Conservation (phyloP, 1,284 basidiomycete genomes). For the Ceratobasidium sp. region DNA sequence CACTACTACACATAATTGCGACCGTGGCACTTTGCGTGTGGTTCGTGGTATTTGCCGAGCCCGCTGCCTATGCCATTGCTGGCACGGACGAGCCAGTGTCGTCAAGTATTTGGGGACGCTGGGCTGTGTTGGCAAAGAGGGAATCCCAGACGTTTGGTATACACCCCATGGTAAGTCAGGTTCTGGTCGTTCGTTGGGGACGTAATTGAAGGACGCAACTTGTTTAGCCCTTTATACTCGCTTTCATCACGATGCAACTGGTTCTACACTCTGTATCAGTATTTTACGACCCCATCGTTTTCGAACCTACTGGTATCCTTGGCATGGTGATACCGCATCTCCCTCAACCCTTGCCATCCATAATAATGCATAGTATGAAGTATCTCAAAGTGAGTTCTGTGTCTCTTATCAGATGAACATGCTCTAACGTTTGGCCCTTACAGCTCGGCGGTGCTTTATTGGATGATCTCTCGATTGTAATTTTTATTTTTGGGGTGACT, state of each 20-base stretch:
- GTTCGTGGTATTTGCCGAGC: conserved; percentile 71
- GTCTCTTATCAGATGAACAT: neutral
- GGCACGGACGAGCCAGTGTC: conserved; percentile 2
- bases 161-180: conserved; percentile 59
- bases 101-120: conserved; percentile 56
- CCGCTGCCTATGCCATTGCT: conserved; percentile 51
- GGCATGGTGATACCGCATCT: conserved; percentile 51
- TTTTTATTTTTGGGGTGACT: conserved; percentile 31
- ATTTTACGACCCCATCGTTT: conserved; percentile 65
- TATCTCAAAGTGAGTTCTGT: conserved; percentile 65
- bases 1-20: conserved; percentile 62
- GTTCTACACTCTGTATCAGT: conserved; percentile 71
- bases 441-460: conserved; percentile 23
- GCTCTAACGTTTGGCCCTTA: neutral
- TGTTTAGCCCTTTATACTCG: conserved; percentile 78
- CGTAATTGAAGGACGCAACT: neutral
- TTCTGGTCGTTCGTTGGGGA: neutral
- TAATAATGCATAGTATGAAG: conserved; percentile 65
- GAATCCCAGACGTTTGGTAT: conserved; percentile 55
- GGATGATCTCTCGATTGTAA: conserved; percentile 33
- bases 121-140: conserved; percentile 58
- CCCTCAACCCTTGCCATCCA: conserved; percentile 65
- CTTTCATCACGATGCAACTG: conserved; percentile 71
- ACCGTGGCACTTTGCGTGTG: conserved; percentile 62
- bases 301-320: neutral